A percentile compares a stretch with the other conserved stretches of the same genome.
phyloP scores from a whole-genome alignment of 768 basidiomycete genomes.

The Glaciozyma antarctica region DNA sequence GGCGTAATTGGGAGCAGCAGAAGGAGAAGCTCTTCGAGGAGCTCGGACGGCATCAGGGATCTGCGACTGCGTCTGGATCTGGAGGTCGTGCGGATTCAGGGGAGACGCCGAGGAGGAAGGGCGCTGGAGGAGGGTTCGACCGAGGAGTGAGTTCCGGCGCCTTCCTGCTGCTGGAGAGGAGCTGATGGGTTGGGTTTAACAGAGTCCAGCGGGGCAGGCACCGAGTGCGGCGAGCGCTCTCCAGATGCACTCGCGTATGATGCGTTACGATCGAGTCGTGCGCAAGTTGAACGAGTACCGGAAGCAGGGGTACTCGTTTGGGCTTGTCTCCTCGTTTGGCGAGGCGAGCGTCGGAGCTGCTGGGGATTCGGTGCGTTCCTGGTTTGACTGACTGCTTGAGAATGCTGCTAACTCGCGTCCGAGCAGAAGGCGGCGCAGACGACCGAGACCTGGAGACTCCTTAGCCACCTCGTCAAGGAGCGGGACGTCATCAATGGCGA shows the following conservation, averaged over 20 bases:
- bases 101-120: slow-evolving; percentile 8
- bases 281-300: slow-evolving; percentile 66
- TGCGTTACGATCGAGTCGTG: slow-evolving; percentile 81
- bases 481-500: slow-evolving; percentile 37
- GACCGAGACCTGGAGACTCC: slow-evolving; percentile 39
- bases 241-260: slow-evolving; percentile 74
- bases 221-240: slow-evolving; percentile 11
- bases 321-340: slow-evolving; percentile 45
- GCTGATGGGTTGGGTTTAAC: not conserved
- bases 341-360: slow-evolving; percentile 26
- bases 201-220: not conserved
- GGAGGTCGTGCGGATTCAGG: not conserved
- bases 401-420: not conserved
- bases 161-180: not conserved
- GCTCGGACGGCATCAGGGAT: slow-evolving; percentile 46
- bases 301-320: slow-evolving; percentile 37
- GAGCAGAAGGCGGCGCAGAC: slow-evolving; percentile 38
- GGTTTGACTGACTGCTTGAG: not conserved
- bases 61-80: not conserved
- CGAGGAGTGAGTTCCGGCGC: slow-evolving; percentile 5
- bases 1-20: slow-evolving; percentile 78
- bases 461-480: slow-evolving; percentile 40
- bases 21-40: slow-evolving; percentile 86
- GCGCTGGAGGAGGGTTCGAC: slow-evolving; percentile 20
- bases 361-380: slow-evolving; percentile 11